A percentile compares a stretch with the other conserved stretches of the same genome.
phyloP scores from a whole-genome alignment of 1,284 basidiomycete species.

The Neonothopanus nambi region DNA sequence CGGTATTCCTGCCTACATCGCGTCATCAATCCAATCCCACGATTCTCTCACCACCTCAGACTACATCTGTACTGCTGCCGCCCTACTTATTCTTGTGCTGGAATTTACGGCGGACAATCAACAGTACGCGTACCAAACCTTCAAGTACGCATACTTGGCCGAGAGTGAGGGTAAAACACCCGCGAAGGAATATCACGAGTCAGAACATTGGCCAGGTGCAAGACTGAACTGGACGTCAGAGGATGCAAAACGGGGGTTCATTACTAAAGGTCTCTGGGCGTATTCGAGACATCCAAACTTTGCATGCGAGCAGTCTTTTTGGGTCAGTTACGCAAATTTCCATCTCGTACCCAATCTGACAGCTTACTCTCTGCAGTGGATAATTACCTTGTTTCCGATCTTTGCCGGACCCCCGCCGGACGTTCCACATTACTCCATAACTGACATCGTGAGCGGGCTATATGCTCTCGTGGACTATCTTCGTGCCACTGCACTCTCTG shows the following conservation, averaged over 20 bases:
- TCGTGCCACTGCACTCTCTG: too few species aligned
- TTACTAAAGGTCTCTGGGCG: constrained; percentile 83
- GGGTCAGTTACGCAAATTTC: constrained; percentile 53
- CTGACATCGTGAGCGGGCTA: too few species aligned
- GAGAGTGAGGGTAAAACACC: constrained; percentile 12
- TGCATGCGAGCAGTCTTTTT: constrained; percentile 85
- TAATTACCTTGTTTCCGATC: constrained; percentile 69
- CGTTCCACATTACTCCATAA: constrained; percentile 25
- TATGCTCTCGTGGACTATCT: too few species aligned
- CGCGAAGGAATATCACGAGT: constrained; percentile 38
- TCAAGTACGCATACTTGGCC: constrained; percentile 61
- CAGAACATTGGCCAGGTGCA: constrained; percentile 66
- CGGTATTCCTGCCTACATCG: constrained; percentile 58
- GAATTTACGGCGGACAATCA: constrained; percentile 91
- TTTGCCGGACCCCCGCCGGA: constrained; percentile 45
- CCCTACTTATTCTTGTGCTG: constrained; percentile 57
- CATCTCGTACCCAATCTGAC: background rate
- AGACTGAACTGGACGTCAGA: constrained; percentile 58
- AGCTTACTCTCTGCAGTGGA: constrained; percentile 47
- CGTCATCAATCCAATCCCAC: constrained; percentile 51
- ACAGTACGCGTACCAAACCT: constrained; percentile 83
- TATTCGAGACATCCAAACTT: constrained; percentile 93
- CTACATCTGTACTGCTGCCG: constrained; percentile 58
- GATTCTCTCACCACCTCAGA: constrained; percentile 62
- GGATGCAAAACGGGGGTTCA: constrained; percentile 81